Percentiles rank a stretch among this genome's conserved stretches.
These are phyloP conservation scores for Aspergillus olivimuriae DNA, from an alignment of 495 filamentous ascomycete genomes.

Conservation along the genomic window DNA sequence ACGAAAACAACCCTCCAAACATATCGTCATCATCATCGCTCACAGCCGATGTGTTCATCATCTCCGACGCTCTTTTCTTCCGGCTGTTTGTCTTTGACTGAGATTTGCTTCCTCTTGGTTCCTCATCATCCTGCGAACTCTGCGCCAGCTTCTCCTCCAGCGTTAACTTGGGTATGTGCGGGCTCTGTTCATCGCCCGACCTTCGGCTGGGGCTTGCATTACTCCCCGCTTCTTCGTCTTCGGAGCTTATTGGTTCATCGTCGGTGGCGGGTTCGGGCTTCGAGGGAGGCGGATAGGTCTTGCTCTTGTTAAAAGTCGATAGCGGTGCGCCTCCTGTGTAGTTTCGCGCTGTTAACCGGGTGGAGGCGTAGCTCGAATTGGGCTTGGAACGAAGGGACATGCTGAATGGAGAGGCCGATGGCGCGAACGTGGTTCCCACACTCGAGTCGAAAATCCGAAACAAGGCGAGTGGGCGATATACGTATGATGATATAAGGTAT, in stretches of 20 bases:
- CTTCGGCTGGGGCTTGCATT: constrained; percentile 6
- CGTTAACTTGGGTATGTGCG: constrained; percentile 6
- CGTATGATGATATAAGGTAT: too few relatives aligned
- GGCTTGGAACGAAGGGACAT: constrained; percentile 16
- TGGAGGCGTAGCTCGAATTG: constrained; percentile 22
- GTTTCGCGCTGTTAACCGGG: constrained; percentile 10
- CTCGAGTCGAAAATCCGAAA: too few relatives aligned
- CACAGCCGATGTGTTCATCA: constrained; percentile 5
- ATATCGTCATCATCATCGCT: constrained; percentile 12
- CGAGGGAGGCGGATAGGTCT: background rate
- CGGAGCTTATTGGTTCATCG: constrained; percentile 26
- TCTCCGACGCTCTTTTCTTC: constrained; percentile 7
- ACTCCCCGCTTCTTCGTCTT: constrained; percentile 17
- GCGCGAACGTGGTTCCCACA: background rate
- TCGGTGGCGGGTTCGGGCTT: constrained; percentile 17
- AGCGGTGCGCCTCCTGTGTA: constrained; percentile 8
- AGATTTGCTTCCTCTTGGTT: background rate
- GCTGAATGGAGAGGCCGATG: background rate
- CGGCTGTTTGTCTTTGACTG: constrained; percentile 2
- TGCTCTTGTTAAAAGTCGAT: constrained; percentile 17
- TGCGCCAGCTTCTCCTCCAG: constrained; percentile 17
- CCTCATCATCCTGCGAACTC: background rate
- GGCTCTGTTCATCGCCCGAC: constrained; percentile 8
- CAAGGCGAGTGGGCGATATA: too few relatives aligned
- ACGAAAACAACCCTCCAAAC: constrained; percentile 12